Base-by-base conservation (phyloP, 2,329 filamentous ascomycete species). In the Ascochyta clinopodiicola region DNA sequence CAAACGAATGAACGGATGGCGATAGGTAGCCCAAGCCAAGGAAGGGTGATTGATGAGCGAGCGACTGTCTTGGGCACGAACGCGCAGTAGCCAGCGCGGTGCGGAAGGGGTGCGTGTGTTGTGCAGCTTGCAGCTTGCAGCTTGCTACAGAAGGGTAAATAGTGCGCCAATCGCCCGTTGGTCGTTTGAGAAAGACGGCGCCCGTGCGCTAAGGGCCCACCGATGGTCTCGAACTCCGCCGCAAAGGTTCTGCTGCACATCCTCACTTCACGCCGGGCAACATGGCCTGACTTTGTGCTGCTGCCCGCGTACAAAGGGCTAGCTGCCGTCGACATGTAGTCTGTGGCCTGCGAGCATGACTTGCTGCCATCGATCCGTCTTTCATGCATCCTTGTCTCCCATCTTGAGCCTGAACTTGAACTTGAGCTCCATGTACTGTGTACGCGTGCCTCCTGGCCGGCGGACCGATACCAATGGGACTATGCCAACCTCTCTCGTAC, bases 171-270 rank as follows among this genome's bases (percentile, higher is more conserved):
- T 44, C 46, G 49, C 43, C 57, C 49, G 37, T 44, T 44, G 47
- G 43, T 48, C 44, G 48, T 52, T 48, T 52, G 44, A 44, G 43
- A 48, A 57, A 37, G 36, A 37, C 13, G 21, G 17, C 25, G 54
- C 29, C 48, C 34, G 48, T 52, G 44, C 49, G 24, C 22, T 36
- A 34, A 50, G 42, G 46, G 52, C 42, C 52, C 37, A 43, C 43
- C 37, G 32, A 55, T 37, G 46, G 44, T 43, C 57, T 37, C 51
- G 48, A 54, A 54, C 51, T 49, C 40, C 22, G 46, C 45, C 45
- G 34, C 40, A 44, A 52, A 52, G 39, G 43, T n/a, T 47, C 43
- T 56, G 54, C 46, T 56, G 52, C 52, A 47, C 51, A 55, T 57
- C 50, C 51, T 58, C 51, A 58, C 51, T 53, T 48, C 37, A 53